phyloP scores from a whole-genome alignment of 1,284 basidiomycete genomes.

The Trametes polyzona region DNA sequence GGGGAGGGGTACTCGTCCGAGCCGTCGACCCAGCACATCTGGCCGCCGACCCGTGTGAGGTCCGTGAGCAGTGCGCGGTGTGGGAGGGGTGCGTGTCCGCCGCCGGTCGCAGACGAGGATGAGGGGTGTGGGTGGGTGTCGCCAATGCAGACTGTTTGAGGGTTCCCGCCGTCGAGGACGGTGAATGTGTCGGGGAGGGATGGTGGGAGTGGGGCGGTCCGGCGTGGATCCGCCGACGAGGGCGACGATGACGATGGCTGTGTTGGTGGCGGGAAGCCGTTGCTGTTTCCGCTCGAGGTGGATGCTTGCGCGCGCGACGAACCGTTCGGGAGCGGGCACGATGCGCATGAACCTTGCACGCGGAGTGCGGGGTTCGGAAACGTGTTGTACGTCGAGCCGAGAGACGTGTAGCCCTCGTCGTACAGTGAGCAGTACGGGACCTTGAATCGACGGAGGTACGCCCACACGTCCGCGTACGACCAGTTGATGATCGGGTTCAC shows the following conservation, averaged over 20 bases:
- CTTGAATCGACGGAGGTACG: slow-evolving; percentile 74
- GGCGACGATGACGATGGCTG: slow-evolving; percentile 14
- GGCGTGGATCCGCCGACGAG: not conserved
- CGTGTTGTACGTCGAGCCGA: slow-evolving; percentile 95
- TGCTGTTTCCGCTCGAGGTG: no score
- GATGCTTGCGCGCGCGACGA: no score
- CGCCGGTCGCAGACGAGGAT: no score
- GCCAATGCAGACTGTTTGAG: slow-evolving; percentile 16
- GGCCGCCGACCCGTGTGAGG: slow-evolving; percentile 8
- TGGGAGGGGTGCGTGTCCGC: slow-evolving; percentile 25
- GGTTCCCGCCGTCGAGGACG: slow-evolving; percentile 20
- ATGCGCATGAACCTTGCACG: slow-evolving; percentile 39
- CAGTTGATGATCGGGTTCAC: slow-evolving; percentile 97
- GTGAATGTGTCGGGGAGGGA: slow-evolving; percentile 24
- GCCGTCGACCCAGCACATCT: slow-evolving; percentile 19
- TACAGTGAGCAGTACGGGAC: slow-evolving; percentile 91
- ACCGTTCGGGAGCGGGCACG: no score
- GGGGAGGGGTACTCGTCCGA: not conserved
- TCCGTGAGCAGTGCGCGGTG: slow-evolving; percentile 16
- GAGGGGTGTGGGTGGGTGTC: slow-evolving; percentile 22
- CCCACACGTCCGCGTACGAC: slow-evolving; percentile 91
- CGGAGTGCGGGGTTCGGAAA: slow-evolving; percentile 87
- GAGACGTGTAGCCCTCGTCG: slow-evolving; percentile 94
- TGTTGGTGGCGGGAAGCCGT: no score
- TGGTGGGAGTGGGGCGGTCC: not conserved